A percentile compares a stretch with the other conserved stretches of the same genome.
These are phyloP conservation scores for Leishmania lainsoni DNA, from an alignment of 208 protist species.

Conservation along the genomic window DNA sequence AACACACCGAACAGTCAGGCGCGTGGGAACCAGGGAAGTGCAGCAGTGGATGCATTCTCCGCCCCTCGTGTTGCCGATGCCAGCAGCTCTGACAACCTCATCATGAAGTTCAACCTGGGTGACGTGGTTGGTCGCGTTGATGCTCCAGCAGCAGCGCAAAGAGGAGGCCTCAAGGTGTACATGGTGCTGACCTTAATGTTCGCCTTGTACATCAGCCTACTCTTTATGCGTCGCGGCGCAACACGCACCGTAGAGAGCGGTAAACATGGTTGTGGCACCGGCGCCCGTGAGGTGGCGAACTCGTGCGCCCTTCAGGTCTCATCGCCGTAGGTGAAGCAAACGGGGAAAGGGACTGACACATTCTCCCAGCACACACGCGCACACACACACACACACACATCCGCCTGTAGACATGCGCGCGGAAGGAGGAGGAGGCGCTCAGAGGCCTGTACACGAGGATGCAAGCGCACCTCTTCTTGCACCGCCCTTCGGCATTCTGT, in stretches of 20 bases:
- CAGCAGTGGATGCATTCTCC: neutral
- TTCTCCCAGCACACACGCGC: neutral
- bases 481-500: neutral
- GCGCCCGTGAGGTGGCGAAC: neutral
- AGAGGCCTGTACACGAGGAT: neutral
- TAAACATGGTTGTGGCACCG: neutral
- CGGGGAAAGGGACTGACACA: neutral
- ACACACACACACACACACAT: neutral
- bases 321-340: neutral
- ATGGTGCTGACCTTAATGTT: slow-evolving; percentile 44
- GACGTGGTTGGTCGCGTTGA: neutral
- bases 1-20: slow-evolving; percentile 3
- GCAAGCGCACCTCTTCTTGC: neutral
- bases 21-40: neutral
- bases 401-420: neutral
- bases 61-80: neutral
- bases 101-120: slow-evolving; percentile 22
- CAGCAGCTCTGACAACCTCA: neutral
- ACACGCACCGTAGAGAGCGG: slow-evolving; percentile 11
- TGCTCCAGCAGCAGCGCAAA: neutral
- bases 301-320: slow-evolving; percentile 5
- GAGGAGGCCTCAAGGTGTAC: slow-evolving; percentile 41
- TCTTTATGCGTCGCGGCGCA: slow-evolving; percentile 23
- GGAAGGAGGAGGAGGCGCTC: neutral
- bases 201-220: slow-evolving; percentile 31